These are phyloP conservation scores for Elsinoe necatrix DNA, from an alignment of 2,329 filamentous ascomycete species.

Conservation along the genomic window DNA sequence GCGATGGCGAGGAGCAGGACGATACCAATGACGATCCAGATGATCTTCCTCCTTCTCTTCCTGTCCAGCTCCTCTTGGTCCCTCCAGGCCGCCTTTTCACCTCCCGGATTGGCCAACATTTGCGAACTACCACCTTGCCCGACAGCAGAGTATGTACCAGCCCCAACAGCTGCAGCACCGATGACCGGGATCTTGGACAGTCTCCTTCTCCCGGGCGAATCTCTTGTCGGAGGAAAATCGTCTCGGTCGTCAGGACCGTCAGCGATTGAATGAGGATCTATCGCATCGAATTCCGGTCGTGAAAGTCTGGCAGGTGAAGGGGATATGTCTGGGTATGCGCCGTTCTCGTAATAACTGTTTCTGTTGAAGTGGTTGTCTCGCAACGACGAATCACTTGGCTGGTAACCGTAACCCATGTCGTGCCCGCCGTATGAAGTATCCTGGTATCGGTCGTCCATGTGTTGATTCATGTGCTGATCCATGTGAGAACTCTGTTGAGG, in stretches of 20 bases:
- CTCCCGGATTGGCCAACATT: slow-evolving; percentile 23
- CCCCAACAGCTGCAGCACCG: slow-evolving; percentile 38
- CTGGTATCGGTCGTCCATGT: slow-evolving; percentile 13
- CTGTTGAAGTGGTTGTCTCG: slow-evolving; percentile 15
- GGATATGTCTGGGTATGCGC: slow-evolving; percentile 12
- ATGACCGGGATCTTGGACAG: slow-evolving; percentile 19
- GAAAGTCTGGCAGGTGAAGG: slow-evolving; percentile 14
- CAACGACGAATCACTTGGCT: not conserved
- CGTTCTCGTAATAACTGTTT: slow-evolving; percentile 14
- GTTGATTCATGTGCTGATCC: not conserved
- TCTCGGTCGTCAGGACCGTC: slow-evolving; percentile 18
- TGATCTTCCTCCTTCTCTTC: slow-evolving; percentile 60
- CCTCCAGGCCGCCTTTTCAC: slow-evolving; percentile 60
- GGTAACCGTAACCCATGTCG: slow-evolving; percentile 3
- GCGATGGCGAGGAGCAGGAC: slow-evolving; percentile 63
- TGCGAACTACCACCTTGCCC: slow-evolving; percentile 25
- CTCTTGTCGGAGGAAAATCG: slow-evolving; percentile 36
- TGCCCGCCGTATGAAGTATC: slow-evolving; percentile 10
- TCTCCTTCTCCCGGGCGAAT: slow-evolving; percentile 40
- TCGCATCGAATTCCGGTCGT: slow-evolving; percentile 14
- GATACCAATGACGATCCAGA: slow-evolving; percentile 55
- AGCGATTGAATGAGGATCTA: slow-evolving; percentile 12
- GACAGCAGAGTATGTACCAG: slow-evolving; percentile 31
- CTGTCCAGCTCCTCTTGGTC: slow-evolving; percentile 52
- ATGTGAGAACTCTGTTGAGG: slow-evolving; percentile 5